Percentiles rank a stretch among this genome's conserved stretches.
Conservation (phyloP, 495 filamentous ascomycete genomes). For the Evernia prunastri region DNA sequence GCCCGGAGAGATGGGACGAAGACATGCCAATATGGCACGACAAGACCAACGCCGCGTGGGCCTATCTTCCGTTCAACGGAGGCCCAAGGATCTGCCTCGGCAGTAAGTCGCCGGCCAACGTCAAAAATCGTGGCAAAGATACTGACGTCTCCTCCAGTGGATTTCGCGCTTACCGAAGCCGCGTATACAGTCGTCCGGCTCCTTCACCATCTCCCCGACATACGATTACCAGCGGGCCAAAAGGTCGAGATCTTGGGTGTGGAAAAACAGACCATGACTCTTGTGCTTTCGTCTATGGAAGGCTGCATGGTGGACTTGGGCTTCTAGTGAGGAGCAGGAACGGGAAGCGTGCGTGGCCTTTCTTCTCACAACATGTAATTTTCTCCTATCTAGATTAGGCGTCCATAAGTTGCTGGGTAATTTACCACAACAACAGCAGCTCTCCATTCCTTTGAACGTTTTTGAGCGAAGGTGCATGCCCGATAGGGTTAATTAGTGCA, state of each 20-base stretch:
- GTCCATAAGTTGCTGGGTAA: background rate
- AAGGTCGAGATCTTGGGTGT: constrained; percentile 18
- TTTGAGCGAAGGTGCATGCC: too few species aligned
- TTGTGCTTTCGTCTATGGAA: constrained; percentile 15
- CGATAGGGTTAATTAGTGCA: too few species aligned
- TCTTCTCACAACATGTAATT: background rate
- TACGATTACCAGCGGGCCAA: constrained; percentile 19
- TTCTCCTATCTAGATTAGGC: background rate
- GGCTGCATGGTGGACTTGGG: constrained; percentile 12
- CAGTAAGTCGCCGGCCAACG: constrained; percentile 37
- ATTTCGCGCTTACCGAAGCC: constrained; percentile 45
- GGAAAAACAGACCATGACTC: constrained; percentile 22
- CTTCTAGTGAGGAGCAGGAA: background rate
- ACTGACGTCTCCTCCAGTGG: constrained; percentile 28
- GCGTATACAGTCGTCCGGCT: constrained; percentile 40
- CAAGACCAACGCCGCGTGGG: constrained; percentile 35
- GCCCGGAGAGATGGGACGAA: constrained; percentile 50
- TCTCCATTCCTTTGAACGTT: too few species aligned
- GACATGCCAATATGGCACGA: constrained; percentile 25
- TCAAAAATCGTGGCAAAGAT: background rate
- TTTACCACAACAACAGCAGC: too few species aligned
- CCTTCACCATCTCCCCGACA: constrained; percentile 36
- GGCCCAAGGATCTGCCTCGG: too few species aligned
- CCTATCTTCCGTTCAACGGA: constrained; percentile 47
- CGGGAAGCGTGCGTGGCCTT: background rate